Evolutionary conservation across 495 filamentous ascomycete species (phyloP).

Genomic region (Glarea lozoyensis): DNA sequence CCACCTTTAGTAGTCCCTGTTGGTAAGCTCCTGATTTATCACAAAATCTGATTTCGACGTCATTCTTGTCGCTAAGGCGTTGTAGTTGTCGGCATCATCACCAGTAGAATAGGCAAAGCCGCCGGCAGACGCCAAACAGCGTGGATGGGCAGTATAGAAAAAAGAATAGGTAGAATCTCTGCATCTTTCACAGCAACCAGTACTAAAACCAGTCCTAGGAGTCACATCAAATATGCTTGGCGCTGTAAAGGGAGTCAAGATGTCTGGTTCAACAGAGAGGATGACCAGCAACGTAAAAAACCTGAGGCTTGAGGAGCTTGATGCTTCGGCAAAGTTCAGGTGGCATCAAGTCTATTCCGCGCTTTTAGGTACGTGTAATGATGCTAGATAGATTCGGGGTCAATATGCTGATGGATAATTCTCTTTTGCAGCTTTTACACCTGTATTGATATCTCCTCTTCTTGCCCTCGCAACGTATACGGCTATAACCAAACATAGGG

Average conservation of each 20-base stretch:
- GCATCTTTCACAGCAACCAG: neutral
- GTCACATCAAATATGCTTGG: constrained; percentile 21
- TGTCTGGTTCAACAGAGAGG: constrained; percentile 19
- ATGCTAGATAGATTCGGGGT: no score
- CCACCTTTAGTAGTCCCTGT: constrained; percentile 8
- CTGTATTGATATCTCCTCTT: no score
- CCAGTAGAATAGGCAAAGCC: neutral
- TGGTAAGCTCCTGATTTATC: constrained; percentile 32
- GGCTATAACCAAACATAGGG: no score
- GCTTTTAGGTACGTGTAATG: no score
- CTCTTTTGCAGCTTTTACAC: no score
- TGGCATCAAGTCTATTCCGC: no score
- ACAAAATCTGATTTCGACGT: no score
- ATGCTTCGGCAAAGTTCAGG: neutral
- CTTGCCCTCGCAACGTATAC: no score
- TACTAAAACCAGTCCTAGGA: neutral
- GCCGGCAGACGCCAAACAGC: constrained; percentile 17
- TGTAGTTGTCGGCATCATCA: constrained; percentile 26
- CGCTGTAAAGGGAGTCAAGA: constrained; percentile 25
- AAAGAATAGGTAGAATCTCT: constrained; percentile 19
- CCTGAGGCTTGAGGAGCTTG: neutral
- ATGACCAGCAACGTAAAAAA: constrained; percentile 12
- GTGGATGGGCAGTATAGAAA: constrained; percentile 32
- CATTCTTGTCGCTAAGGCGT: no score
- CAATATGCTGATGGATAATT: no score